Evolutionary conservation across 805 yeast species (phyloP).

Genomic region (Metschnikowia peoriensis): DNA sequence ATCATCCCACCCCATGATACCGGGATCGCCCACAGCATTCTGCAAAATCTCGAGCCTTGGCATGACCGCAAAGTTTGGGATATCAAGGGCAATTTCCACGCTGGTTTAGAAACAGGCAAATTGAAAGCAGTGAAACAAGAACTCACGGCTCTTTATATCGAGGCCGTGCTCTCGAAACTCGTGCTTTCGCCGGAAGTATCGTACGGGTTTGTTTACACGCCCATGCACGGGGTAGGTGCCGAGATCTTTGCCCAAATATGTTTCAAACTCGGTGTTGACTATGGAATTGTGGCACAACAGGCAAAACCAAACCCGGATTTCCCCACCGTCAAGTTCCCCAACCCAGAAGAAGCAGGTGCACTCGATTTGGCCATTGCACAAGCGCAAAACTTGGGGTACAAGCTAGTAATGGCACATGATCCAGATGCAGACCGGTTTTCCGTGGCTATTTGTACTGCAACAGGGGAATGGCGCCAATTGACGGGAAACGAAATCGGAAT

Average conservation of each 20-base stretch:
- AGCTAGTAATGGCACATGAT: constrained; percentile 81
- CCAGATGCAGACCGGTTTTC: constrained; percentile 97
- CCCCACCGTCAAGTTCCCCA: constrained; percentile 85
- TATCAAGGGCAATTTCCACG: constrained; percentile 33
- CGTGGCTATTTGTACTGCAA: constrained; percentile 56
- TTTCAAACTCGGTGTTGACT: constrained; percentile 33
- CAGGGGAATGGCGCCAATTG: constrained; percentile 66
- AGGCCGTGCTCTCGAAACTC: constrained; percentile 26
- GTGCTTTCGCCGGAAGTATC: constrained; percentile 25
- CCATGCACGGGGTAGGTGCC: constrained; percentile 93
- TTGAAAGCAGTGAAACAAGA: constrained; percentile 44
- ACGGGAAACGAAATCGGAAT: constrained; percentile 92
- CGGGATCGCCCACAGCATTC: constrained; percentile 65
- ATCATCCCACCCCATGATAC: constrained; percentile 89
- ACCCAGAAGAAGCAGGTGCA: constrained; percentile 96
- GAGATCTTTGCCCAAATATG: constrained; percentile 51
- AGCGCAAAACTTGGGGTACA: constrained; percentile 53
- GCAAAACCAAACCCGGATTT: constrained; percentile 78
- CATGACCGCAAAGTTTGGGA: constrained; percentile 45
- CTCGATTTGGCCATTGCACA: constrained; percentile 61
- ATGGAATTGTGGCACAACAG: constrained; percentile 59
- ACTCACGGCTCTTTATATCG: constrained; percentile 42
- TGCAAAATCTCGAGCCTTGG: constrained; percentile 62
- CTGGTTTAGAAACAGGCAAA: constrained; percentile 21
- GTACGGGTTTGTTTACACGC: constrained; percentile 74